Percentiles rank a stretch among this genome's conserved stretches.
Conservation (phyloP, 805 yeast genomes). For the Candida palmyrensis region DNA sequence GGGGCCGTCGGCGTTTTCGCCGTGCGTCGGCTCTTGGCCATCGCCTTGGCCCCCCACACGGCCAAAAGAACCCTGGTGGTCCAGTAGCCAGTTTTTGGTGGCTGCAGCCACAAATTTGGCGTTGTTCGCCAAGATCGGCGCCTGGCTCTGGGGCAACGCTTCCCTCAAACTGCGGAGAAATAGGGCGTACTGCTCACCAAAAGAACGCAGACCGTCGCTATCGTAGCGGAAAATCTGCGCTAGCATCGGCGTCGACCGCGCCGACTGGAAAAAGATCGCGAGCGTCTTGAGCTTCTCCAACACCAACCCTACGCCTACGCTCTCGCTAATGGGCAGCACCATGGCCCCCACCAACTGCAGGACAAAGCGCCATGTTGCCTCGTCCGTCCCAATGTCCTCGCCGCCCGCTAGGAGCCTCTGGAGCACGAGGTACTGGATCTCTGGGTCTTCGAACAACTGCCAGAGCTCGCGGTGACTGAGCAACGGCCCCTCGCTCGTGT, state of each 20-base stretch:
- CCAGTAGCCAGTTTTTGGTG: conserved; percentile 4
- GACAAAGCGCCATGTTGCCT: too few species aligned
- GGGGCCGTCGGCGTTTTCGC: too few species aligned
- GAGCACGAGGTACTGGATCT: neutral
- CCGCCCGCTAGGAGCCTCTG: neutral
- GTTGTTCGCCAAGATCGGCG: conserved; percentile 22
- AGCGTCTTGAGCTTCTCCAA: conserved; percentile 8
- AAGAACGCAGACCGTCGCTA: neutral
- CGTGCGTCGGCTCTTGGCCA: too few species aligned
- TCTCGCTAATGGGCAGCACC: neutral
- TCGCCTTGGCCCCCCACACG: too few species aligned
- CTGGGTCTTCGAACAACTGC: neutral
- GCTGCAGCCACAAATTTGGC: conserved; percentile 26
- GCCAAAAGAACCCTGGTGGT: too few species aligned
- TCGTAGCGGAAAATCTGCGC: neutral
- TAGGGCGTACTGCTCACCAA: neutral
- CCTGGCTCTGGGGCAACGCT: conserved; percentile 1
- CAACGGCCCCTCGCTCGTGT: neutral
- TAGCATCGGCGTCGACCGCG: neutral
- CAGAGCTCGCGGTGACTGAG: neutral
- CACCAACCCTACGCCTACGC: conserved; percentile 1
- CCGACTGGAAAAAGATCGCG: conserved; percentile 3
- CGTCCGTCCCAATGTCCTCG: neutral
- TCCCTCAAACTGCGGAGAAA: neutral
- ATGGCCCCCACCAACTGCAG: neutral